Conservation (phyloP, 768 basidiomycete species). For the Daedaleopsis sinensis region DNA sequence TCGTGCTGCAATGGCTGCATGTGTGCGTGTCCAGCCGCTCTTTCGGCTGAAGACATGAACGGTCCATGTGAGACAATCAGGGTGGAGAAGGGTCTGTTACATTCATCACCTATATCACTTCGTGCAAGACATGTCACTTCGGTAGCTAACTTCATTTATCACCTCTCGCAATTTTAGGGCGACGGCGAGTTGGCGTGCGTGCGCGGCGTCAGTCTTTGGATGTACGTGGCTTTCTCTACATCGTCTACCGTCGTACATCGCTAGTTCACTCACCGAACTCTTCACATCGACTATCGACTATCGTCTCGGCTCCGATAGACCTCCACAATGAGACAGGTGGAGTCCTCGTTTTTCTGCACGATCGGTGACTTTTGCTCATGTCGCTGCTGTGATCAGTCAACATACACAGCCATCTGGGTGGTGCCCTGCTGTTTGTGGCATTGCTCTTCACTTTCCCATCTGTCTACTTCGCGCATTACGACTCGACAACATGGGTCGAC, state of each 20-base stretch:
- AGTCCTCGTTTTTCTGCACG: conserved; percentile 15
- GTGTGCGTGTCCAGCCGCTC: not conserved
- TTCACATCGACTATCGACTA: not conserved
- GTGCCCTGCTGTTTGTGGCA: conserved; percentile 61
- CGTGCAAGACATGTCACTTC: not conserved
- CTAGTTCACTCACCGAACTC: not conserved
- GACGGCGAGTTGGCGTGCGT: conserved; percentile 64
- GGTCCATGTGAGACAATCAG: not conserved
- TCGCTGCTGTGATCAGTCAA: conserved; percentile 56
- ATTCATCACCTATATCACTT: not conserved
- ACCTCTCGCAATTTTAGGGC: conserved; percentile 42
- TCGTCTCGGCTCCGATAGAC: conserved; percentile 43
- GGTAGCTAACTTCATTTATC: not conserved
- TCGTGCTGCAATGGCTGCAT: not conserved
- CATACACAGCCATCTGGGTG: conserved; percentile 82
- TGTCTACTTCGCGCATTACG: conserved; percentile 52
- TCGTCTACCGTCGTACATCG: not conserved
- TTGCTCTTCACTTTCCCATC: conserved; percentile 57
- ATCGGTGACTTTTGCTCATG: not conserved
- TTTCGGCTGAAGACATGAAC: not conserved
- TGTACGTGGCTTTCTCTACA: conserved; percentile 48
- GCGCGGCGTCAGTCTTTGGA: conserved; percentile 62
- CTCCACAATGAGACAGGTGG: conserved; percentile 79
- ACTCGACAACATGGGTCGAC: conserved; percentile 63
- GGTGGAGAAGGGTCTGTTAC: not conserved